Percentiles rank a stretch among this genome's conserved stretches.
Conservation (phyloP, 768 basidiomycete species). For the Clavaria fumosa region DNA sequence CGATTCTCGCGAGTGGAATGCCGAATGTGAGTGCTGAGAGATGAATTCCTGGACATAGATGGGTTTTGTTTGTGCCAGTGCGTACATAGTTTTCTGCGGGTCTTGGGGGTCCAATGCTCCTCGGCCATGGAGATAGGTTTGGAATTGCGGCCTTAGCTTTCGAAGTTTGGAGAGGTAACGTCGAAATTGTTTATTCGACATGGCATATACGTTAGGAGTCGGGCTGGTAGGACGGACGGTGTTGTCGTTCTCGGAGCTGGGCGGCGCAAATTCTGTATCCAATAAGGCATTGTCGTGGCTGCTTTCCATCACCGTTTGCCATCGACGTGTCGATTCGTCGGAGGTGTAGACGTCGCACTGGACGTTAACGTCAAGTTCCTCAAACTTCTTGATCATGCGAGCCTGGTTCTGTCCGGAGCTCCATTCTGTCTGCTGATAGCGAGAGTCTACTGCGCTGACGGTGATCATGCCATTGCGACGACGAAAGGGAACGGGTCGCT, state of each 20-base stretch:
- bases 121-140: constrained; percentile 24
- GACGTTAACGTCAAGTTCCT: constrained; percentile 39
- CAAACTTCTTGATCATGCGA: constrained; percentile 50
- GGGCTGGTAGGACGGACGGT: too few relatives aligned
- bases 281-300: constrained; percentile 5
- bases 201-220: constrained; percentile 38
- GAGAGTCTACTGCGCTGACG: constrained; percentile 53
- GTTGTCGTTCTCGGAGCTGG: constrained; percentile 8
- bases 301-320: constrained; percentile 29
- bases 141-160: constrained; percentile 38
- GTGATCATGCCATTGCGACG: constrained; percentile 50
- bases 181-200: constrained; percentile 43
- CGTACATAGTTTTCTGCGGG: constrained; percentile 11
- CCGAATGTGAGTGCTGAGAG: constrained; percentile 9
- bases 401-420: constrained; percentile 47
- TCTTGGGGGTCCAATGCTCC: constrained; percentile 7
- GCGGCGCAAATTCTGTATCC: constrained; percentile 20
- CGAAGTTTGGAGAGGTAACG: constrained; percentile 47
- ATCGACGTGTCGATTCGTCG: constrained; percentile 24
- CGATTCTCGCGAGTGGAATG: constrained; percentile 13
- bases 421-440: constrained; percentile 69
- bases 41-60: constrained; percentile 24
- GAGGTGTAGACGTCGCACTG: too few relatives aligned
- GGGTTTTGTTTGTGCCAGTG: constrained; percentile 14
- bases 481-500: constrained; percentile 61